Evolutionary conservation across 371 early-diverging fungal species (phyloP).

Genomic region (Syncephalis plumigaleata): DNA sequence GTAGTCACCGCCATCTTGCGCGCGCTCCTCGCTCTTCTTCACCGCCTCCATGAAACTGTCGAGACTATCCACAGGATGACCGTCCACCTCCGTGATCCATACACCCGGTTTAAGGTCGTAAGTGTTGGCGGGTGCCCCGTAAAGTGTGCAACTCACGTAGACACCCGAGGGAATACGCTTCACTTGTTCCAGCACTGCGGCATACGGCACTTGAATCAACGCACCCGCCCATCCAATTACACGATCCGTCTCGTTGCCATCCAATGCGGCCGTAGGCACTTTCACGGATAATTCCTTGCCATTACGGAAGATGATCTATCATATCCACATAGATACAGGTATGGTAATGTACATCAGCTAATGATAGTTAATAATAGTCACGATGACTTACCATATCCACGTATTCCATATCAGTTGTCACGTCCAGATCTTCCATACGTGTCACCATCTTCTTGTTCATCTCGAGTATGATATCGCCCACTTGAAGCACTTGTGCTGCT

Average conservation of each 20-base stretch:
- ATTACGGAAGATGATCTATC: constrained; percentile 39
- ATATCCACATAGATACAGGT: too few species aligned
- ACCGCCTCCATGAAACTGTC: constrained; percentile 29
- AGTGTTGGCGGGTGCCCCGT: constrained; percentile 54
- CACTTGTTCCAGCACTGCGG: constrained; percentile 67
- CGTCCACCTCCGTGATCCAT: constrained; percentile 44
- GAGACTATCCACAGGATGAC: constrained; percentile 20
- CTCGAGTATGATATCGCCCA: constrained; percentile 76
- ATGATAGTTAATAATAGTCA: too few species aligned
- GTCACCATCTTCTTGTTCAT: constrained; percentile 49
- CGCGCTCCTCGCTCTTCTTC: constrained; percentile 15
- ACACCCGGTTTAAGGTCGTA: constrained; percentile 32
- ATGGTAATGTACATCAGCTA: too few species aligned
- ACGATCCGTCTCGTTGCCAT: constrained; percentile 30
- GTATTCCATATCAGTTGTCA: constrained; percentile 10
- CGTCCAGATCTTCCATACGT: constrained; percentile 43
- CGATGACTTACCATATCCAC: constrained; percentile 22
- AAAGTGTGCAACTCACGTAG: constrained; percentile 52
- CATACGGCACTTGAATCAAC: constrained; percentile 59
- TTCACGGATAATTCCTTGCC: constrained; percentile 21
- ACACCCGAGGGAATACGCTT: constrained; percentile 44
- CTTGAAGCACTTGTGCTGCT: constrained; percentile 37
- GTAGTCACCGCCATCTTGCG: constrained; percentile 40
- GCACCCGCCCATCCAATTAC: constrained; percentile 78
- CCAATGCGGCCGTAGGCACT: constrained; percentile 33